Evolutionary conservation across 164 flowering plant species (phyloP), one percentile per base, ranked within the genome.

Genomic region (Dillenia turbinata): DNA sequence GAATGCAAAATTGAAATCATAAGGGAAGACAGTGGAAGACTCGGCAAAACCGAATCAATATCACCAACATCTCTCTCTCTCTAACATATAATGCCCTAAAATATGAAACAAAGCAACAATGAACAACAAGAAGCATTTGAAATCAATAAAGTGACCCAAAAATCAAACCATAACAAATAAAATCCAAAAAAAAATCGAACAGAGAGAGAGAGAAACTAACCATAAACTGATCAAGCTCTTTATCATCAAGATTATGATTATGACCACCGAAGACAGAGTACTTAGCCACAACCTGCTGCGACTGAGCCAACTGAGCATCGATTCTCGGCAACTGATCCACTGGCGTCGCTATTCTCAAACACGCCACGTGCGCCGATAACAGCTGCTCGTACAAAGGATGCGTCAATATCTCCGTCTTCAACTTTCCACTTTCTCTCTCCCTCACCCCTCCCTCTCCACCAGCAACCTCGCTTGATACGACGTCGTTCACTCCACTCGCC

Each of bases 171-270:
- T 11, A 56, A 43, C 14, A 52, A 62, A 52, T 4, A 13, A n/a
- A 55, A 47, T 13, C 33, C 26, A 60, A 14, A 47, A 26, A 48
- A 47, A 60, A 52, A 48, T 54, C 12, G 45, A 46, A 26, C 0
- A 19, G 44, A 47, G 40, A 33, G 40, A 33, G 7, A 5, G 40
- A 49, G 48, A 56, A 63, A 14, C 72, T 44, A 48, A 90, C 97
- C 97, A 90, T 86, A 77, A 90, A 90, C 64, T 83, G 88, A 67
- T 90, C 92, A 43, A 90, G 95, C 68, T 90, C 95, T 69, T 86
- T 86, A 54, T 81, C 88, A 50, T 81, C 85, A 2, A 72, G 62
- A n/a, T 47, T 68, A 12, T 54, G 73, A 24, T 66, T 68, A 11
- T 71, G 72, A 43, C 59, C 61, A 0, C 77, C 81, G 44, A 78